These are phyloP conservation scores for Hippophae rhamnoides DNA, from an alignment of 306 rosid genomes.

Conservation along the genomic window DNA sequence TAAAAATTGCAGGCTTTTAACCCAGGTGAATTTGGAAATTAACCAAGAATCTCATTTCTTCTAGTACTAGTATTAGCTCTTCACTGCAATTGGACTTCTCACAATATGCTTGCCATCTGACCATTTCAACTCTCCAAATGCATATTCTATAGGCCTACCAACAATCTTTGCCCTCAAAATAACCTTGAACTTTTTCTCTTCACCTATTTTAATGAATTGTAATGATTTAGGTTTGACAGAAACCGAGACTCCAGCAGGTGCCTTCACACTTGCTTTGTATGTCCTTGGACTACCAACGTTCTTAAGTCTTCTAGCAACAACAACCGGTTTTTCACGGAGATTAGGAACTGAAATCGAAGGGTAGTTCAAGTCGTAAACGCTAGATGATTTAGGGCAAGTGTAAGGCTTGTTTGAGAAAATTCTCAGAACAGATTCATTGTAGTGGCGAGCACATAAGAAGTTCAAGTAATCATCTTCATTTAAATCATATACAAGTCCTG, in stretches of 20 bases:
- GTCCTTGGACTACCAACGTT: conserved; percentile 46
- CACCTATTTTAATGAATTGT: conserved; percentile 29
- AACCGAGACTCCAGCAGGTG: conserved; percentile 27
- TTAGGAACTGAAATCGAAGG: conserved; percentile 37
- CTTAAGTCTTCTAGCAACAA: conserved; percentile 35
- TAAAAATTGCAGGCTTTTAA: no score
- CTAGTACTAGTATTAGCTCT: background rate
- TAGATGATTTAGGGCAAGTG: conserved; percentile 30
- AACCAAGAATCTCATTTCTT: background rate
- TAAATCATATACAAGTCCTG: conserved; percentile 62
- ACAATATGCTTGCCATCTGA: conserved; percentile 31
- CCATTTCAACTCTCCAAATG: conserved; percentile 39
- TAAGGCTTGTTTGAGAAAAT: conserved; percentile 16
- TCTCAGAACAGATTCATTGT: conserved; percentile 18
- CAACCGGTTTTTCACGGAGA: conserved; percentile 1
- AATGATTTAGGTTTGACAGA: conserved; percentile 25
- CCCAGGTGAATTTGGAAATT: background rate
- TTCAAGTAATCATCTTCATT: conserved; percentile 37
- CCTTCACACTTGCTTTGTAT: conserved; percentile 22
- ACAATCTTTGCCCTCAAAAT: conserved; percentile 3
- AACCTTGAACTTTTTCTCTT: conserved; percentile 34
- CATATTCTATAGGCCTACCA: background rate
- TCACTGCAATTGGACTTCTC: conserved; percentile 28
- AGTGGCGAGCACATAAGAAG: conserved; percentile 43
- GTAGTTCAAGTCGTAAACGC: conserved; percentile 40